Conservation (phyloP, 164 flowering plant genomes). For the Stephania cephalantha region DNA sequence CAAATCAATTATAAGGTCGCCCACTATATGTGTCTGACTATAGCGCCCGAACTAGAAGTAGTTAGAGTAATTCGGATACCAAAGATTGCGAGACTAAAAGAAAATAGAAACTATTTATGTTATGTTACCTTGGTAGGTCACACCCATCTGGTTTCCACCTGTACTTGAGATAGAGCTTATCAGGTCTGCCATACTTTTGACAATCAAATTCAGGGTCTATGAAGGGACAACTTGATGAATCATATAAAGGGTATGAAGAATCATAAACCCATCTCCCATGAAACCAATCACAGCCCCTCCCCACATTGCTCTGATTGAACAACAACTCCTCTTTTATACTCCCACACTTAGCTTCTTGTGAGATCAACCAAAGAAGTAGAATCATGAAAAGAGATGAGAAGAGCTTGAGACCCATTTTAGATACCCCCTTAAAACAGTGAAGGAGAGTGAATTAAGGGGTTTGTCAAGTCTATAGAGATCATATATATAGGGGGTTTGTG, state of each 20-base stretch:
- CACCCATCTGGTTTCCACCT: constrained; percentile 77
- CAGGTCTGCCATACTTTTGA: constrained; percentile 65
- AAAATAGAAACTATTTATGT: neutral
- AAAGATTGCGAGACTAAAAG: too few species aligned
- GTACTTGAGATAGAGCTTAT: constrained; percentile 57
- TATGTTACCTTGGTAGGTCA: constrained; percentile 52
- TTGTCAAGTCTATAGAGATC: neutral
- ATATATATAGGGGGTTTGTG: neutral
- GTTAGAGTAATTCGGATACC: too few species aligned
- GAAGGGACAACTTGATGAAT: constrained; percentile 65
- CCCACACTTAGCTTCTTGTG: constrained; percentile 9
- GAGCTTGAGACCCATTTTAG: constrained; percentile 27
- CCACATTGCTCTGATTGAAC: constrained; percentile 17
- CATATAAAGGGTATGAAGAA: constrained; percentile 64
- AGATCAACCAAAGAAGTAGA: constrained; percentile 10
- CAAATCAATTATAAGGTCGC: too few species aligned
- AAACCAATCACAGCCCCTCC: constrained; percentile 46
- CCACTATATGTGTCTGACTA: too few species aligned
- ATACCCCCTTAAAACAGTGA: neutral
- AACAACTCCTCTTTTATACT: constrained; percentile 6
- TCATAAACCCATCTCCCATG: constrained; percentile 77
- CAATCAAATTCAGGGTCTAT: constrained; percentile 72
- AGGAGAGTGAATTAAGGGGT: constrained; percentile 10
- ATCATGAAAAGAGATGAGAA: constrained; percentile 6
- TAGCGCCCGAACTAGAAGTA: too few species aligned